Percentiles rank a stretch among this genome's conserved stretches.
phyloP scores from a whole-genome alignment of 352 stramenopile species.

The Pythium periplocum region DNA sequence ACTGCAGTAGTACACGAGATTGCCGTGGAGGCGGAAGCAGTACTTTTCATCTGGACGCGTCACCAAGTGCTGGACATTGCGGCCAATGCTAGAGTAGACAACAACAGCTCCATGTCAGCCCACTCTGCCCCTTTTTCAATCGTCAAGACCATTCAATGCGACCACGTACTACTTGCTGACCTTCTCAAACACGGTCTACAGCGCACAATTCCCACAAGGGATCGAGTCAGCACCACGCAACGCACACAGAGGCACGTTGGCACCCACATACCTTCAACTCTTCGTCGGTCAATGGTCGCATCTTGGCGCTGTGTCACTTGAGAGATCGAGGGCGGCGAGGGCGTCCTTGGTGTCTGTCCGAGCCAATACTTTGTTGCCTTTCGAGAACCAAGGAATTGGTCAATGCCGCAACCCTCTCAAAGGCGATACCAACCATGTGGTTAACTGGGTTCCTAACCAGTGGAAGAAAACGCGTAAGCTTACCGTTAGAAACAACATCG shows the following conservation, averaged over 20 bases:
- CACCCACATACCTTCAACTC: conserved; percentile 79
- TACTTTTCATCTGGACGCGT: conserved; percentile 96
- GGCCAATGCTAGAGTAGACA: conserved; percentile 81
- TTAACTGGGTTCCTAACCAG: no score
- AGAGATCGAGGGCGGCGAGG: not conserved
- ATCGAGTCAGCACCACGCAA: not conserved
- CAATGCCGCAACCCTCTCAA: conserved; percentile 3
- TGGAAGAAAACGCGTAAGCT: no score
- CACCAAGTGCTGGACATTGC: conserved; percentile 96
- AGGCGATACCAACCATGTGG: conserved; percentile 1
- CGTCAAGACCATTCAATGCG: not conserved
- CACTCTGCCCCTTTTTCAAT: not conserved
- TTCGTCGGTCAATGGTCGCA: conserved; percentile 98
- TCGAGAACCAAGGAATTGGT: conserved; percentile 15
- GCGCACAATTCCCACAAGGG: not conserved
- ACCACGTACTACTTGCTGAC: conserved; percentile 94
- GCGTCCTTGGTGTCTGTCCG: not conserved
- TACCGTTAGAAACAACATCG: no score
- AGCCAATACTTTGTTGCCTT: conserved; percentile 11
- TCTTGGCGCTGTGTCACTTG: conserved; percentile 29
- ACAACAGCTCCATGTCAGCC: conserved; percentile 1
- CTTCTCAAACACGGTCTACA: conserved; percentile 95
- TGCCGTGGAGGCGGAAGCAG: conserved; percentile 97
- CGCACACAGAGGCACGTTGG: no score
- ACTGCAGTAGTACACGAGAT: conserved; percentile 97